phyloP scores from a whole-genome alignment of 352 stramenopile genomes.

The Globisporangium carolinianum region DNA sequence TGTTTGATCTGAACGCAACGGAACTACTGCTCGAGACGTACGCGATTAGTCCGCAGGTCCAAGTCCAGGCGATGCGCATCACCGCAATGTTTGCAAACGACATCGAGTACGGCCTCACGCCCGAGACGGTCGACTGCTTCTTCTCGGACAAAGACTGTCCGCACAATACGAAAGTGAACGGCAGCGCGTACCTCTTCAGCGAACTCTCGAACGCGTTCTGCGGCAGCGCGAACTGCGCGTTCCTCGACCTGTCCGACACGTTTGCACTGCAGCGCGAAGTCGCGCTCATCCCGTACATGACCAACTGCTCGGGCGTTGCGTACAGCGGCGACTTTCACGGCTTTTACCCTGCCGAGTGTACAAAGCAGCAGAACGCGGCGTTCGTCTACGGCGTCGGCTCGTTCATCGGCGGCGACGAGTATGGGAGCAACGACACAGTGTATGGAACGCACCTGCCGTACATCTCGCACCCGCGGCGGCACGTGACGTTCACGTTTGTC shows the following conservation, averaged over 20 bases:
- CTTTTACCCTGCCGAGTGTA: slow-evolving; percentile 29
- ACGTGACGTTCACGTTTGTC: slow-evolving; percentile 36
- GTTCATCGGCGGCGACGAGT: slow-evolving; percentile 36
- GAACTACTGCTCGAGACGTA: slow-evolving; percentile 9
- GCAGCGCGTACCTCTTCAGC: slow-evolving; percentile 12
- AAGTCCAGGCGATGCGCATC: slow-evolving; percentile 21
- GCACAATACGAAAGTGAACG: slow-evolving; percentile 7
- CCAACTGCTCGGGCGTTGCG: slow-evolving; percentile 21
- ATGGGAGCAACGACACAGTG: slow-evolving; percentile 10
- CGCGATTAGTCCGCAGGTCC: slow-evolving; percentile 1
- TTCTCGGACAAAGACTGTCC: slow-evolving; percentile 7
- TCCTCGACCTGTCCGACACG: slow-evolving; percentile 22
- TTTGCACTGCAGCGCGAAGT: slow-evolving; percentile 32
- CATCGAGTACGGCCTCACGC: slow-evolving; percentile 16
- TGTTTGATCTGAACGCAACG: slow-evolving; percentile 12
- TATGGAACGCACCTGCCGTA: slow-evolving; percentile 18
- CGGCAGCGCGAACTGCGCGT: slow-evolving; percentile 23
- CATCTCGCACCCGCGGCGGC: slow-evolving; percentile 24
- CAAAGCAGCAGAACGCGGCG: slow-evolving; percentile 15
- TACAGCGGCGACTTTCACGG: slow-evolving; percentile 37
- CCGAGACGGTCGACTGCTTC: slow-evolving; percentile 10
- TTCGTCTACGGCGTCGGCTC: slow-evolving; percentile 17
- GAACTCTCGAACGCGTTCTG: slow-evolving; percentile 23
- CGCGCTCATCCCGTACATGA: slow-evolving; percentile 21
- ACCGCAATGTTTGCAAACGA: slow-evolving; percentile 17